A percentile compares a stretch with the other conserved stretches of the same genome.
Conservation (phyloP, 371 early-diverging fungal species). For the Rhizopus stolonifer region DNA sequence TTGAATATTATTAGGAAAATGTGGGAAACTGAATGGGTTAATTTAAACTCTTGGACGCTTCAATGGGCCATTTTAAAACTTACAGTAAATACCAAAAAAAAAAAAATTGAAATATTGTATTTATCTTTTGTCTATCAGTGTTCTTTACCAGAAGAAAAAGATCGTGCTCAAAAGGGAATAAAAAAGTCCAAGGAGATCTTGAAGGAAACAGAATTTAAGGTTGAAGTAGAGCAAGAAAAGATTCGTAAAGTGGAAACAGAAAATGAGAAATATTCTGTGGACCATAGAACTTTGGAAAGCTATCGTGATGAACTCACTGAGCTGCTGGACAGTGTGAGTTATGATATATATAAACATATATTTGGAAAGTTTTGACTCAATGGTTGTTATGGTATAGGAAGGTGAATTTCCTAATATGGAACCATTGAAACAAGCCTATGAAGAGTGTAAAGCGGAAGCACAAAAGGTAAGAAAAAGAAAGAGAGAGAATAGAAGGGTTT, state of each 20-base stretch:
- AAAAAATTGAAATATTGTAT: not conserved
- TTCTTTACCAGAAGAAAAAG: conserved; percentile 27
- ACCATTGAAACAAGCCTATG: conserved; percentile 3
- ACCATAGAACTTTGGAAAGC: conserved; percentile 38
- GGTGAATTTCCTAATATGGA: conserved; percentile 6
- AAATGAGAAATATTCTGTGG: conserved; percentile 45
- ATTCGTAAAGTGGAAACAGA: conserved; percentile 13
- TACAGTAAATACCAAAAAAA: conserved; percentile 30
- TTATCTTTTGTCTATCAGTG: conserved; percentile 26
- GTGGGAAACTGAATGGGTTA: conserved; percentile 32
- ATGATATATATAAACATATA: no score
- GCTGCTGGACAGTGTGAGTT: conserved; percentile 37
- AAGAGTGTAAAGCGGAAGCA: conserved; percentile 7
- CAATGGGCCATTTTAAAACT: conserved; percentile 35
- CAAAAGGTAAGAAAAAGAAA: conserved; percentile 8
- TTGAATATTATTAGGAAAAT: conserved; percentile 16
- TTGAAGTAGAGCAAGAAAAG: conserved; percentile 30
- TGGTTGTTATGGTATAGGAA: no score
- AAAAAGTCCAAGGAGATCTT: conserved; percentile 29
- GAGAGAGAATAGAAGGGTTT: not conserved
- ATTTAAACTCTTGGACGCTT: conserved; percentile 37
- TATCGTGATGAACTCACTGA: conserved; percentile 44
- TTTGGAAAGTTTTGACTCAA: no score
- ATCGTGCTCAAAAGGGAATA: conserved; percentile 25
- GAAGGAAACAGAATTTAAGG: conserved; percentile 25